Percentiles rank a stretch among this genome's conserved stretches.
These are phyloP conservation scores for Picochlorum sp. DNA, from an alignment of 139 green algal genomes.

Conservation along the genomic window DNA sequence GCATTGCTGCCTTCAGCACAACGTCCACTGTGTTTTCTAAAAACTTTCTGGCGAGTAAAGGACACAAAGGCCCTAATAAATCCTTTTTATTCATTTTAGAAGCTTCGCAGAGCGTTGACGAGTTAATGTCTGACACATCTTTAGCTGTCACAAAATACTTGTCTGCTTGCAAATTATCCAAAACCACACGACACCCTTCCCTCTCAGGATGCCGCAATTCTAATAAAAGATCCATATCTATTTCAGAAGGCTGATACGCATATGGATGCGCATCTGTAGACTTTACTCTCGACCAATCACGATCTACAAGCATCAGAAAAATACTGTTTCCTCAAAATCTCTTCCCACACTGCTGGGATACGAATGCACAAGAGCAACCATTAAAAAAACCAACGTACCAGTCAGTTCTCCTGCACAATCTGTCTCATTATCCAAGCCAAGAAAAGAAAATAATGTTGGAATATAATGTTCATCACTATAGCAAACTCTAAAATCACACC, in stretches of 20 bases:
- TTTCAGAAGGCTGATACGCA: not conserved
- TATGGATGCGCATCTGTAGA: conserved; percentile 3
- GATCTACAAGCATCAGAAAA: too few relatives aligned
- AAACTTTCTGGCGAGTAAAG: not conserved
- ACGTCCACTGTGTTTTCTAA: not conserved
- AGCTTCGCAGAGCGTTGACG: too few relatives aligned
- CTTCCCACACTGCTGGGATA: too few relatives aligned
- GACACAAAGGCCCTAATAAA: not conserved
- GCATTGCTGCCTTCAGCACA: too few relatives aligned
- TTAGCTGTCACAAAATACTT: not conserved
- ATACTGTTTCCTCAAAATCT: too few relatives aligned
- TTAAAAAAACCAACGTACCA: too few relatives aligned
- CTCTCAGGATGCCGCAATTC: not conserved
- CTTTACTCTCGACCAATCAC: conserved; percentile 3
- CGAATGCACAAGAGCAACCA: too few relatives aligned
- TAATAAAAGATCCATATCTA: not conserved
- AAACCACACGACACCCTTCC: not conserved
- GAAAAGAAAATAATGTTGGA: conserved; percentile 14
- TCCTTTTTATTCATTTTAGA: not conserved
- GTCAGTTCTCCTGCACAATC: conserved; percentile 10
- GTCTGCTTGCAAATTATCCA: too few relatives aligned
- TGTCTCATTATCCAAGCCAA: conserved; percentile 18
- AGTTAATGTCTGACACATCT: not conserved
- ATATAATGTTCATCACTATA: conserved; percentile 21
- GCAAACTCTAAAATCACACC: not conserved